phyloP scores from a whole-genome alignment of 108 stramenopile genomes.

The Cyclotella kingstonii region DNA sequence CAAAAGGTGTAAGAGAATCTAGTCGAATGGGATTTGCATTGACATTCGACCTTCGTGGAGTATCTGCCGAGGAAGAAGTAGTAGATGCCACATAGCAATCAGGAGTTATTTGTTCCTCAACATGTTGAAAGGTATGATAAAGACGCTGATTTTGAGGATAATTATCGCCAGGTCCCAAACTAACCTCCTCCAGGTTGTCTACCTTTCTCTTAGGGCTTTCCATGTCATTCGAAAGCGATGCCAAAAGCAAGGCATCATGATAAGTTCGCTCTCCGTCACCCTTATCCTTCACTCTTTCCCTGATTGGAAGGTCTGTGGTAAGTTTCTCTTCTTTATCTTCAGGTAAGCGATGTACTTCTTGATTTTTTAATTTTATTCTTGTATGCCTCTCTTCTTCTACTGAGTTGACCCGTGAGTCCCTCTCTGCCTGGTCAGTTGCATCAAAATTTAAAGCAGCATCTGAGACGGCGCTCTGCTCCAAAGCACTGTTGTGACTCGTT shows the following conservation, averaged over 20 bases:
- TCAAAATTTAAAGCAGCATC: too few species aligned
- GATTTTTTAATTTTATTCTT: too few species aligned
- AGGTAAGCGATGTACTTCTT: too few species aligned
- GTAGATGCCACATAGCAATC: too few species aligned
- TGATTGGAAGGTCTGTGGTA: background rate
- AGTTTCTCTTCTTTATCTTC: background rate
- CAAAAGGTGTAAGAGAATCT: conserved; percentile 11
- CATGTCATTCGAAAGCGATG: conserved; percentile 26
- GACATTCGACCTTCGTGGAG: conserved; percentile 32
- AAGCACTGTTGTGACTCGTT: too few species aligned
- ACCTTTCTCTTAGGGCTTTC: conserved; percentile 6
- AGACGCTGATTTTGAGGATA: background rate
- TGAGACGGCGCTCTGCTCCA: too few species aligned
- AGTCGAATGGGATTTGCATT: background rate
- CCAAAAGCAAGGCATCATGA: conserved; percentile 35
- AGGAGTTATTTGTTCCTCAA: background rate
- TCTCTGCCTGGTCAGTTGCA: too few species aligned
- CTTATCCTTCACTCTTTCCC: background rate
- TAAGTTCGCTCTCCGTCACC: conserved; percentile 17
- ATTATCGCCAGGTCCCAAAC: background rate
- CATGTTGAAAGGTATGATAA: too few species aligned
- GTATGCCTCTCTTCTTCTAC: too few species aligned
- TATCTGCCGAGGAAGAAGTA: too few species aligned
- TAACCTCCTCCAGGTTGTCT: background rate
- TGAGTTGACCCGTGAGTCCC: too few species aligned